Percentiles rank a stretch among this genome's conserved stretches.
These are phyloP conservation scores for Pelargonium australe DNA, from an alignment of 441 rosid species.

Conservation along the genomic window DNA sequence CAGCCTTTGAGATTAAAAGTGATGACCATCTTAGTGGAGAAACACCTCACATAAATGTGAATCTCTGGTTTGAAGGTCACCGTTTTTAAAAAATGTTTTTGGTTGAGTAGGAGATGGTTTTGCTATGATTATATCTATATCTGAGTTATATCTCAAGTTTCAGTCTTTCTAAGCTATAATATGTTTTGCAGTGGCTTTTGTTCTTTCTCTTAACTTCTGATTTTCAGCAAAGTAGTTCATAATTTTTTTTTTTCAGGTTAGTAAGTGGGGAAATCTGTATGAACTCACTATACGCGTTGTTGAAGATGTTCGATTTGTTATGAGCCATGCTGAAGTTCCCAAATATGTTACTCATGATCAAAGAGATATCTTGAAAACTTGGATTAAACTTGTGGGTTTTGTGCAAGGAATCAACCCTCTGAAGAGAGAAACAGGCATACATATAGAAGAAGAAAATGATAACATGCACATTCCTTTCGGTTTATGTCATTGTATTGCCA, in stretches of 20 bases:
- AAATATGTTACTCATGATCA: conserved; percentile 59
- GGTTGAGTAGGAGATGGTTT: not conserved
- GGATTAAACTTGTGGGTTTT: conserved; percentile 79
- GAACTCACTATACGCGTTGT: conserved; percentile 63
- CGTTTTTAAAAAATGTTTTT: not conserved
- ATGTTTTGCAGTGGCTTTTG: conserved; percentile 5
- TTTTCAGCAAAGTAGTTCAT: conserved; percentile 18
- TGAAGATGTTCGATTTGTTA: conserved; percentile 78
- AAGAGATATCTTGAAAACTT: conserved; percentile 56
- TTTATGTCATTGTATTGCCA: conserved; percentile 61
- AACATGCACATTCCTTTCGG: conserved; percentile 50
- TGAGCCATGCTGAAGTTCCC: conserved; percentile 70
- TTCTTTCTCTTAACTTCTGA: conserved; percentile 14
- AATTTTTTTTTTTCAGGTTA: conserved; percentile 43
- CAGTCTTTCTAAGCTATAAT: conserved; percentile 2
- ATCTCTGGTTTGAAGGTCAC: not conserved
- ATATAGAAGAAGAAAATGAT: conserved; percentile 69
- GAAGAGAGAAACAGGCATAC: conserved; percentile 83
- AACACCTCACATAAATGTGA: conserved; percentile 1
- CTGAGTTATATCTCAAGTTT: not conserved
- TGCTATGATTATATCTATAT: not conserved
- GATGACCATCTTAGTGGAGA: not conserved
- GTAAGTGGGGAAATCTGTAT: conserved; percentile 62
- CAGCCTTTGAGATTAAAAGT: not conserved
- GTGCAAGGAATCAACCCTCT: conserved; percentile 86